Evolutionary conservation across 768 basidiomycete species (phyloP), one percentile per base, ranked within the genome.

Genomic region (Russula abietina): DNA sequence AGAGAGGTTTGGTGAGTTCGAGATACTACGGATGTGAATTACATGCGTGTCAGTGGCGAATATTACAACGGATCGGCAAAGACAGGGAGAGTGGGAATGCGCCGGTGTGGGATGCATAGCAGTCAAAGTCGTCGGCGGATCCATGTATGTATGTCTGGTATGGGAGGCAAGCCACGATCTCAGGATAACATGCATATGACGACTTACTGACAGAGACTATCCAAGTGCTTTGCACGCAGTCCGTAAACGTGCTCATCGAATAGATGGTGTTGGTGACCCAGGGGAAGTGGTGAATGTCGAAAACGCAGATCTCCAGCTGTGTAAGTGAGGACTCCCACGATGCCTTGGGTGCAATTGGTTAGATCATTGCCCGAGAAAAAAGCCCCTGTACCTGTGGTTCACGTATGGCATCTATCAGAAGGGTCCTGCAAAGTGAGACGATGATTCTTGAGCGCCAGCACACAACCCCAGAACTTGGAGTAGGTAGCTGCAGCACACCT

Each of bases 401-500:
- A 55, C 93, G 84, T 43, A 99, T 83, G 17, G 91, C 91, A 69
- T 99, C 95, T 11, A 88, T 88, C 41, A 98, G 76, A 72, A 99
- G 78, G 45, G 83, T 88, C 69, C 91, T 92, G 65, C 36, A 65
- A 68, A 66, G 60, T 30, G 30, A 57, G 61, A 71, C 63, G 50
- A 65, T 38, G 61, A 30, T 41, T 33, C 59, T 14, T 87, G 68
- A 87, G 78, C 73, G 78, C 79, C 76, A 74, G 71, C 71, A 68
- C 68, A 70, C 62, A 62, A 64, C 69, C 59, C 59, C n/a, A 19
- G 67, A 41, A 55, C 49, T 10, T 12, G 60, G 55, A 51, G 57
- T 57, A 58, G 52, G 60, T 56, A 52, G 56, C 65, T 57, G 57
- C 53, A 70, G 77, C 87, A 81, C 81, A 91, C 90, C 79, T 86